phyloP scores from a whole-genome alignment of 2,329 filamentous ascomycete species.

The Arachnopeziza araneosa region DNA sequence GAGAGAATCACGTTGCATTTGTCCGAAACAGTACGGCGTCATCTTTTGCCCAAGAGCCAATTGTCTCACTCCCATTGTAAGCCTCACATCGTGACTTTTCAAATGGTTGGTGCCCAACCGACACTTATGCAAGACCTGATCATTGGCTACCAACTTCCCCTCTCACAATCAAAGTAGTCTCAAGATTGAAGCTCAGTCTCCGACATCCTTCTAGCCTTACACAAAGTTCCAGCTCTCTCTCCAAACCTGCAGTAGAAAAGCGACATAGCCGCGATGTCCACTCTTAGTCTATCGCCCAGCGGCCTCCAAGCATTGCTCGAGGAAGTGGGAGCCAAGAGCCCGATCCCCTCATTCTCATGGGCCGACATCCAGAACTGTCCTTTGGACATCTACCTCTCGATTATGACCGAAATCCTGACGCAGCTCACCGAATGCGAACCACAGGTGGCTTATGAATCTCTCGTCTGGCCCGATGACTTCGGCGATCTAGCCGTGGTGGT shows the following conservation, averaged over 20 bases:
- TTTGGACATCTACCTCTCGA: constrained; percentile 10
- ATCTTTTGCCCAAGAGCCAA: not conserved
- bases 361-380: constrained; percentile 3
- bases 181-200: not conserved
- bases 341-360: constrained; percentile 5
- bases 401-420: constrained; percentile 6
- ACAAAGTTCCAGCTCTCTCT: not conserved
- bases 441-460: constrained; percentile 3
- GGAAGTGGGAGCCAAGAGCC: not conserved
- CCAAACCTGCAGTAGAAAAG: not conserved
- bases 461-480: constrained; percentile 6
- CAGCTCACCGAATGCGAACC: constrained; percentile 7
- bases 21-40: not conserved
- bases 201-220: not conserved
- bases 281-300: not conserved
- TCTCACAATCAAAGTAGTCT: not conserved
- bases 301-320: constrained; percentile 4
- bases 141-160: not conserved
- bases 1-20: not conserved
- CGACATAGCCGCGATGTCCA: constrained; percentile 6
- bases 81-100: not conserved
- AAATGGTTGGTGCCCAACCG: not conserved
- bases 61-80: not conserved
- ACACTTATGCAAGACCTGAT: not conserved
- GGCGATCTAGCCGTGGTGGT: constrained; percentile 8